Evolutionary conservation across 441 rosid genomes (phyloP), one percentile per base, ranked within the genome.

Genomic region (Mallotus japonicus): DNA sequence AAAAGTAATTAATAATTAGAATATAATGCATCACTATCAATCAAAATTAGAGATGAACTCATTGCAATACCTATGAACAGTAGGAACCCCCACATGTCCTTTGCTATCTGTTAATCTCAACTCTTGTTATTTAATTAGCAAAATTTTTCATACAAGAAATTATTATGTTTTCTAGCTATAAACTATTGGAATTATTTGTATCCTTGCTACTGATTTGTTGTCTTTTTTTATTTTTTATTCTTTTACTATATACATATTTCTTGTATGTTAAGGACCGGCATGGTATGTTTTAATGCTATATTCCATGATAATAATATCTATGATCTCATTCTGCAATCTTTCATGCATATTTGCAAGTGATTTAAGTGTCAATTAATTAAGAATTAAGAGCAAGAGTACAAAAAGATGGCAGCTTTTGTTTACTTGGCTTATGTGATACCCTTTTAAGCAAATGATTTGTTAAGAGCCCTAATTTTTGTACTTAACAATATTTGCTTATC

Each of bases 1-100:
- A n/a, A 17, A 34, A 20, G 9, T 19, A 19, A 28, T 32, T 32
- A 77, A 71, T 60, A 56, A 37, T 64, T 44, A 46, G 65, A 78
- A 76, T 47, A 28, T 28, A 28, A 28, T 28, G 73, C 68, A 68
- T 79, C 76, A 61, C 72, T 50, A 74, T 84, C 83, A 79, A 57
- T 51, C 54, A 8, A 22, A 65, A 37, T 51, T 62, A 11, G 46
- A 3, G 58, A 49, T 56, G 56, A 73, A 56, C 49, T 66, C 76
- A 46, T 80, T 73, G 13, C 58, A 54, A 57, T n/a, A 56, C n/a
- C 61, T 55, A 71, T 76, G 58, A 58, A 66, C 22, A 37, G 51
- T 68, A 6, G 34, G 51, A 22, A 13, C 8, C n/a, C n/a, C 67
- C 61, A 42, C 50, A 59, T 57, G 22, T 20, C 40, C 17, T 37